Base-by-base conservation (phyloP, 352 stramenopile genomes). In the Globisporangium echinulatum region DNA sequence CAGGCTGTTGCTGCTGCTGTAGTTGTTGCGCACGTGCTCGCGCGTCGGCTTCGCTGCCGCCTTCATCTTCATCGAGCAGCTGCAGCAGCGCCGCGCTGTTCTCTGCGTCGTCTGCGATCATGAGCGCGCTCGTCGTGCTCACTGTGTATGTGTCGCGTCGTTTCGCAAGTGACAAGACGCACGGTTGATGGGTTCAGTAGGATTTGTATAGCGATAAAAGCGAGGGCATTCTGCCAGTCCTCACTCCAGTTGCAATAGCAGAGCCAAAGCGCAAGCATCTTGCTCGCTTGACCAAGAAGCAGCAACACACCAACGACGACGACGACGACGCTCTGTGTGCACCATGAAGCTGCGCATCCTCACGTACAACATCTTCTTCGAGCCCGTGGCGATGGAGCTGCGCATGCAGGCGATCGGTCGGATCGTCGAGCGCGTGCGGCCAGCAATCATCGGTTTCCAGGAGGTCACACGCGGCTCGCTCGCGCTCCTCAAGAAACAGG, bases 311-410 rank as follows among this genome's bases (percentile, higher is more conserved):
- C n/a, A n/a, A n/a, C n/a, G n/a, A n/a, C n/a, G n/a, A 43, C 14
- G 19, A 62, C 17, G 39, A 42, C 17, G 19, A 49, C 43, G 53
- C 17, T 5, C 8, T 8, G 11, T n/a, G n/a, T 11, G 4, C 8
- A 53, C 1, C 13, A 82, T 83, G 70, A 76, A 79, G 67, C 52
- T 90, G 54, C 82, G 82, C 2, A 62, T 92, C 13, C 68, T 92
- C 33, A 86, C 82, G 59, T 85, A 86, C 57, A 92, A 92, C 61
- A 36, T 92, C 14, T 92, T 79, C 65, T 92, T 92, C 61, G 82
- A 92, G 38, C 70, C 80, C 51, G 60, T 88, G 40, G 69, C 58
- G 17, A 81, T 82, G 64, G 69, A 67, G 19, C 48, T 72, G 61
- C 82, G 82, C 57, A 87, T 92, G 79, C 63, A 69, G 4, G 79